A percentile compares a stretch with the other conserved stretches of the same genome.
Conservation (phyloP, 83 land plant genomes). For the Thuja plicata region DNA sequence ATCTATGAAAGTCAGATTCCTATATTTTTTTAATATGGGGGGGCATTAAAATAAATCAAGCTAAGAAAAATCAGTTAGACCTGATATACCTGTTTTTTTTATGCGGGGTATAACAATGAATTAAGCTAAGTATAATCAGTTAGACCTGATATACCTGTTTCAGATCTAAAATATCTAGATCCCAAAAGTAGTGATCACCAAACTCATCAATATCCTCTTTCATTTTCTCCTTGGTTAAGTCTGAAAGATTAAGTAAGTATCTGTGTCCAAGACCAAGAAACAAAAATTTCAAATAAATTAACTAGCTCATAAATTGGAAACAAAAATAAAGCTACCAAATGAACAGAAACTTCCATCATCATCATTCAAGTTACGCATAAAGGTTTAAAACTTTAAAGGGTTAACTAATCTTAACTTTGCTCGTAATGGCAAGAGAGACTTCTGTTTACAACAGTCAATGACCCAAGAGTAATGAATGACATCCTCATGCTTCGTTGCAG, state of each 20-base stretch:
- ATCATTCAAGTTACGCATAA: neutral
- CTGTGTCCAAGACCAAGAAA: constrained; percentile 16
- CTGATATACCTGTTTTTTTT: constrained; percentile 18
- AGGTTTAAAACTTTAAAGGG: neutral
- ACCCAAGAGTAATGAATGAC: constrained; percentile 84
- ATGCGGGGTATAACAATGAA: neutral
- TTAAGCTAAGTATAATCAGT: neutral
- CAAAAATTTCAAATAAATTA: neutral
- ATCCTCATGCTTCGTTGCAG: constrained; percentile 76
- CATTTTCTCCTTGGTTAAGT: constrained; percentile 58
- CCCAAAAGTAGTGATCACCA: constrained; percentile 67
- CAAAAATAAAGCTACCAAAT: neutral
- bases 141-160: constrained; percentile 44
- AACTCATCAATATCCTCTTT: constrained; percentile 71
- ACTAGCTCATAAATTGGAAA: neutral
- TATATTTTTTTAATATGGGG: neutral
- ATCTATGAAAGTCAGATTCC: neutral
- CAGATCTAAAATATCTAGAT: constrained; percentile 59
- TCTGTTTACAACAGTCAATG: constrained; percentile 67
- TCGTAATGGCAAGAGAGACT: constrained; percentile 53
- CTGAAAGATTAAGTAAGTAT: constrained; percentile 67
- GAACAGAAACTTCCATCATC: neutral
- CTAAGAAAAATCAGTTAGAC: neutral
- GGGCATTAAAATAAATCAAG: neutral
- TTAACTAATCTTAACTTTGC: constrained; percentile 47